Evolutionary conservation across 75 land plant species (phyloP), one percentile per base, ranked within the genome.

Genomic region (Selaginella moellendorffii): DNA sequence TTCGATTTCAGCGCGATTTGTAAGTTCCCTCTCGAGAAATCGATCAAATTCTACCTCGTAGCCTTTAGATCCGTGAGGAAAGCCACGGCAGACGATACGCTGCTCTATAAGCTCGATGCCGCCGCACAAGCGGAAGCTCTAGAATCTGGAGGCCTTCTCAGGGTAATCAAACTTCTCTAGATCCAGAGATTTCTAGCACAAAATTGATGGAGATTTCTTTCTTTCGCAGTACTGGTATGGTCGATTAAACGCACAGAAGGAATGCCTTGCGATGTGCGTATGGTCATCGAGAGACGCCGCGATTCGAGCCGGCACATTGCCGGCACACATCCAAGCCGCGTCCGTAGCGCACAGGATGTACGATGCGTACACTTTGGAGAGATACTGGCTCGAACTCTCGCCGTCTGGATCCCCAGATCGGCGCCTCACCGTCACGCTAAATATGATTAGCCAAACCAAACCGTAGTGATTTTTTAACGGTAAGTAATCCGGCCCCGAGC

Each of bases 251-350:
- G 28, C 27, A 28, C 60, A 59, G 24, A 30, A 66, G 10, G 73
- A 71, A 62, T 71, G 73, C 62, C 36, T 71, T 31, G 68, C 73
- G 26, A 71, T 58, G 68, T 71, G 73, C 73, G 65, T 71, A 0
- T 71, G 73, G 73, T 2, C 54, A 27, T 28, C 69, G 28, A 30
- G 68, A 14, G 69, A 71, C 29, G 73, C 53, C 29, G 73, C 73
- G 0, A 22, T 54, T 19, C 64, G 63, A 25, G 73, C 73, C 0
- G 24, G 30, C 26, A 54, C 52, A 31, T 30, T 51, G 62, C 73
- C 73, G 18, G 61, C 68, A 17, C 73, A 71, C 28, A 19, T 20
- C 25, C 42, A 56, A 27, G 73, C 73, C 24, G 63, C 64, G 61
- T 28, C 54, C 29, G 61, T 71, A 1, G 73, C 73, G 30, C 17